These are phyloP conservation scores for Aspergillus brunneoviolaceus DNA, from an alignment of 2,329 filamentous ascomycete genomes.

Conservation along the genomic window DNA sequence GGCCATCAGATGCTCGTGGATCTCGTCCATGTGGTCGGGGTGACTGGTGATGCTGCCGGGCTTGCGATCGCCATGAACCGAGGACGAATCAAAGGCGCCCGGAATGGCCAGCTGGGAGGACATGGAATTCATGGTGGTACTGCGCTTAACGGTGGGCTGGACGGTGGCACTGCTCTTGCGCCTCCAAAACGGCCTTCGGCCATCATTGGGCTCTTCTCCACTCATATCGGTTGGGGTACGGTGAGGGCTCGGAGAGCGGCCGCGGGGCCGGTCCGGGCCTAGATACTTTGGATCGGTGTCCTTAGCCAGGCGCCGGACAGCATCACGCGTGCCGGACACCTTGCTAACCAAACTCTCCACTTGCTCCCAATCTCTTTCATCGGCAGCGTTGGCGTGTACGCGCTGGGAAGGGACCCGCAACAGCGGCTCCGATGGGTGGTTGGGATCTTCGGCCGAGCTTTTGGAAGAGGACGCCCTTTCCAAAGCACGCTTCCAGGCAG, in stretches of 20 bases:
- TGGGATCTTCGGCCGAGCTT: conserved; percentile 26
- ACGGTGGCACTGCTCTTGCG: conserved; percentile 67
- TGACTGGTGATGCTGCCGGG: conserved; percentile 34
- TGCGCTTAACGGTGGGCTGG: conserved; percentile 34
- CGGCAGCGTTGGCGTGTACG: conserved; percentile 46
- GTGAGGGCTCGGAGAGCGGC: conserved; percentile 37
- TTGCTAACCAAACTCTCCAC: conserved; percentile 83
- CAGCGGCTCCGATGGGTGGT: conserved; percentile 31
- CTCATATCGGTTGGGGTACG: conserved; percentile 30
- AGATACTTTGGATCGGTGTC: conserved; percentile 70
- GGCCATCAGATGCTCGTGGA: conserved; percentile 80
- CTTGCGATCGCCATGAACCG: conserved; percentile 33
- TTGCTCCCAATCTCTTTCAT: conserved; percentile 82
- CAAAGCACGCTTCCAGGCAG: conserved; percentile 80
- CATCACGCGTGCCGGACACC: conserved; percentile 84
- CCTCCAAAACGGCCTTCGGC: conserved; percentile 86
- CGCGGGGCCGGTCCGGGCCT: conserved; percentile 28
- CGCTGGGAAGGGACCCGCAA: conserved; percentile 34
- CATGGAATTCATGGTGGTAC: conserved; percentile 47
- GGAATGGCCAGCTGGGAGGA: conserved; percentile 55
- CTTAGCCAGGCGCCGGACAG: conserved; percentile 79
- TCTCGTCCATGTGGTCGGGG: conserved; percentile 59
- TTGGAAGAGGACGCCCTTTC: conserved; percentile 81
- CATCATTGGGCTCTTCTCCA: conserved; percentile 36
- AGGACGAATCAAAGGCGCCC: conserved; percentile 24